Evolutionary conservation across 768 basidiomycete genomes (phyloP), one percentile per base, ranked within the genome.

Genomic region (Boletus reticuloceps): DNA sequence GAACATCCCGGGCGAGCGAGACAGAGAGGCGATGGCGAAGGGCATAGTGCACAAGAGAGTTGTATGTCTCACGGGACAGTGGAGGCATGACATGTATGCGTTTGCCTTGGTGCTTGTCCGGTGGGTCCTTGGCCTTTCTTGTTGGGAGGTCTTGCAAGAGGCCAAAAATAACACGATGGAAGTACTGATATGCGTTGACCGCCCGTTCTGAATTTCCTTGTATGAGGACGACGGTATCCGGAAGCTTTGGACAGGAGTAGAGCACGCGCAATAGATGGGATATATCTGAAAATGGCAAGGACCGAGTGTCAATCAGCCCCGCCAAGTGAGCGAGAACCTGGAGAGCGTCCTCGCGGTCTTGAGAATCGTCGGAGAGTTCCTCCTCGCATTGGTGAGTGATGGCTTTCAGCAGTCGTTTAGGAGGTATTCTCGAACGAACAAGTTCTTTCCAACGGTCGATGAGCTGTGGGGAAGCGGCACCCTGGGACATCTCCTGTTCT

Each of bases 311-410:
- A 14, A 88, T 64, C 4, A 84, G 69, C 40, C 72, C 63, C 1
- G 81, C 81, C 14, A 89, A 68, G 59, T 82, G 81, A 3, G 84
- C 81, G 25, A 89, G 75, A 6, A 85, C 81, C 64, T 89, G 87
- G 2, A 88, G 59, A 6, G 81, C 70, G 8, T 75, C 68, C 14
- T 64, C 66, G 10, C 71, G 66, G 47, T 60, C 54, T 36, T 62
- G 51, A 16, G 61, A 56, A 29, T 71, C 68, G 4, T 59, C 64
- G 0, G 65, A 55, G 9, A 81, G 63, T 27, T 68, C 66, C 6
- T 65, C 59, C 11, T 73, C 66, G 39, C 66, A 70, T 22, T 55
- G 56, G 19, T 55, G 55, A 11, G 64, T 47, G 56, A 80, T 78
- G 12, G 65, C 53, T 12, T 68, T 62, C 45, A 78, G 49, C 12